Evolutionary conservation across 345 rosid species (phyloP).

Genomic region (Euphorbia pulcherrima): DNA sequence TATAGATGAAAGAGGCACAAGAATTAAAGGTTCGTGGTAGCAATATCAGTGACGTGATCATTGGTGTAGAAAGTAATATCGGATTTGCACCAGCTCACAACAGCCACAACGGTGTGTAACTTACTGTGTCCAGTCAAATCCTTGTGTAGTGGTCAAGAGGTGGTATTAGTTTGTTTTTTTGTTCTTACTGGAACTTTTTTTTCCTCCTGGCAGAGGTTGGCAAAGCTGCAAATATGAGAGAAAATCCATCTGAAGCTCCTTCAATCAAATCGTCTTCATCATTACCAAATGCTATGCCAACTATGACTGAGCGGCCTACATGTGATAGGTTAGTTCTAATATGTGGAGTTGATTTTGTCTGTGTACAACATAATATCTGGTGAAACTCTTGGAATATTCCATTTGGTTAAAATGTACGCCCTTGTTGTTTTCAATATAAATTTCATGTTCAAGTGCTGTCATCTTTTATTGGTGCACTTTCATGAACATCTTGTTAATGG

Average conservation of each 20-base stretch:
- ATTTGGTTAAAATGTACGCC: neutral
- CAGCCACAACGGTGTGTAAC: slow-evolving; percentile 33
- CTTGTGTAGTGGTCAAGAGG: slow-evolving; percentile 14
- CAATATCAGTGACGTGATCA: slow-evolving; percentile 19
- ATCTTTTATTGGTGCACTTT: neutral
- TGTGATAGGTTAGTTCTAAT: slow-evolving; percentile 19
- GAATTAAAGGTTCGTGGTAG: slow-evolving; percentile 29
- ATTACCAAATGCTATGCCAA: slow-evolving; percentile 20
- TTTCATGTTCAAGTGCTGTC: neutral
- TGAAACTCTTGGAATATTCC: neutral
- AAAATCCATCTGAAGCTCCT: slow-evolving; percentile 25
- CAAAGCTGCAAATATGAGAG: slow-evolving; percentile 33
- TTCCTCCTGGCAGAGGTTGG: slow-evolving; percentile 32
- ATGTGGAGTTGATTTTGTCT: neutral
- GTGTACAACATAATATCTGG: neutral
- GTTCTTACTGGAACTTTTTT: slow-evolving; percentile 23
- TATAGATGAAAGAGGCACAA: slow-evolving; percentile 42
- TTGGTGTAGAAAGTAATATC: slow-evolving; percentile 21
- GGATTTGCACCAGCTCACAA: slow-evolving; percentile 18
- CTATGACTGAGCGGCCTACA: slow-evolving; percentile 26
- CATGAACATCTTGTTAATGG: neutral
- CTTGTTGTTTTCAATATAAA: neutral
- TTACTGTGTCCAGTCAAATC: slow-evolving; percentile 8
- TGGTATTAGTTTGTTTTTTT: slow-evolving; percentile 13
- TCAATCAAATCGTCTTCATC: slow-evolving; percentile 22